Evolutionary conservation across 768 basidiomycete genomes (phyloP), one percentile per base, ranked within the genome.

Genomic region (Lentinula edodes): DNA sequence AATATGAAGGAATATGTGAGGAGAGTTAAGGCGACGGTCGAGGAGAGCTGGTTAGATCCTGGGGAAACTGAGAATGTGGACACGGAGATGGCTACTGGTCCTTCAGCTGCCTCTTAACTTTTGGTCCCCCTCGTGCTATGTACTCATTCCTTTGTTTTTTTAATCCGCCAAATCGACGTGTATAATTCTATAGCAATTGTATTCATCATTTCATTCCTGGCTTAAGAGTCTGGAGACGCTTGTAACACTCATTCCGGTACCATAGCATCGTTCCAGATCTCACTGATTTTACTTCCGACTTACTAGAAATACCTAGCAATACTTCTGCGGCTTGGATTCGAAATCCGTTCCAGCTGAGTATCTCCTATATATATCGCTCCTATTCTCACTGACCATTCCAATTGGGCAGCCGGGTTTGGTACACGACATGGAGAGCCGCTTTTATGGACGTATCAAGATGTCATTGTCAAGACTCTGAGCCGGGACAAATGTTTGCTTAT

Each of bases 1-100:
- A 97, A 97, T 70, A 95, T 95, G 91, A 98, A 97, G 77, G 96
- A 98, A 78, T 98, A 98, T 71, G 90, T 96, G 52, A 80, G 95
- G 64, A 76, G 94, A 59, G 96, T 98, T 35, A 92, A 96, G 75
- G 86, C 84, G 46, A 96, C 95, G 0, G 95, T 97, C 35, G 95
- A 97, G 76, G 90, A 93, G 72, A 94, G 91, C 62, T 97, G 95
- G 95, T 74, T 97, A 57, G 95, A 97, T 72, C 90, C 91, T 28
- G 87, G 86, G 61, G 86, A 87, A 68, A 74, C 78, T 48, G 75
- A 68, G 45, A 75, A 78, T 48, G 75, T 66, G 45, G 71, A 70
- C 51, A 35, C 59, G 38, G 58, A 56, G 15, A 56, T 56, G 55
- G 39, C 55, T n/a, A 32, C 35, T 8, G 28, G 55, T 34, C 13